These are phyloP conservation scores for Rhodotorula diobovata DNA, from an alignment of 768 basidiomycete species.

Conservation along the genomic window DNA sequence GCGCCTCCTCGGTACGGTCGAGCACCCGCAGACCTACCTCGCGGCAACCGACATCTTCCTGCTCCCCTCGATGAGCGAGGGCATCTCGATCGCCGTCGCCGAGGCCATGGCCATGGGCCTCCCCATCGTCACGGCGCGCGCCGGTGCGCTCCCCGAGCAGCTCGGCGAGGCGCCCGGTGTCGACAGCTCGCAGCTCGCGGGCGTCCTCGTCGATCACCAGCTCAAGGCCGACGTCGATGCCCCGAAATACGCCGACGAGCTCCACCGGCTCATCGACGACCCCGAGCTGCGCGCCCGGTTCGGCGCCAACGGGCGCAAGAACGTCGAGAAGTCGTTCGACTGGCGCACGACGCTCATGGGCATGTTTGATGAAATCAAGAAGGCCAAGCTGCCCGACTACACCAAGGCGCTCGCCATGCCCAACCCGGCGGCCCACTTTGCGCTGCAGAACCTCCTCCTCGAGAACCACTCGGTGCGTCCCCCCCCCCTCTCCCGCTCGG, in stretches of 20 bases:
- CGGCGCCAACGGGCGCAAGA: conserved; percentile 20
- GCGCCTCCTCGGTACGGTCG: conserved; percentile 16
- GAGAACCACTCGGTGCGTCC: conserved; percentile 19
- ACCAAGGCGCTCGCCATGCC: conserved; percentile 13
- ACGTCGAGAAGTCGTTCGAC: conserved; percentile 28
- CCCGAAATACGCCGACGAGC: conserved; percentile 22
- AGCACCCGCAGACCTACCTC: conserved; percentile 3
- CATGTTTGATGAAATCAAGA: conserved; percentile 22
- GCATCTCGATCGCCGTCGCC: conserved; percentile 38
- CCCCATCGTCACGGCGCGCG: conserved; percentile 22
- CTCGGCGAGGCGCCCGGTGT: conserved; percentile 18
- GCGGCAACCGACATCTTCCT: conserved; percentile 34
- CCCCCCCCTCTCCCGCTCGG: not conserved
- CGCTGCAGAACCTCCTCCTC: conserved; percentile 25
- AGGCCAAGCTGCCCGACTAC: conserved; percentile 8
- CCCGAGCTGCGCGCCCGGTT: not conserved
- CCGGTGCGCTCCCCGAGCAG: conserved; percentile 21
- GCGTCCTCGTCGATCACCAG: too few relatives aligned
- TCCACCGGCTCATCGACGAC: conserved; percentile 13
- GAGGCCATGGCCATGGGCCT: conserved; percentile 41
- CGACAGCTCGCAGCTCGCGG: conserved; percentile 6
- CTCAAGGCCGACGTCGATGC: conserved; percentile 7
- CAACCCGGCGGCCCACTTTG: conserved; percentile 28
- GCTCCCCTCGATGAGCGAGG: conserved; percentile 36
- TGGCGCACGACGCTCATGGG: conserved; percentile 23